Base-by-base conservation (phyloP, 768 basidiomycete genomes). In the Boletus vermiculosoides region DNA sequence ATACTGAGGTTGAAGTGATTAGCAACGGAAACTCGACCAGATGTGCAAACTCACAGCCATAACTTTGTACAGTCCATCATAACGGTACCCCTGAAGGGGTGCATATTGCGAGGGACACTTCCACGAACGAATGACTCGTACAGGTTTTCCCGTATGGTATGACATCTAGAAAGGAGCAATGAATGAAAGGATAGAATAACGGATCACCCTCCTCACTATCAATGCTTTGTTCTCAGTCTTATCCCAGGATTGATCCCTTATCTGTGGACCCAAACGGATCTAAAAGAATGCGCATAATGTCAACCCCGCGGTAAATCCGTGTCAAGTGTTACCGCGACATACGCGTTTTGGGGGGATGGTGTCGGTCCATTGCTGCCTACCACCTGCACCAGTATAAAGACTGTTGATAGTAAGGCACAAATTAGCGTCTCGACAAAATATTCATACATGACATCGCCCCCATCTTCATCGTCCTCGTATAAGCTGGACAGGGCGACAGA, bases 21-120 rank as follows among this genome's bases (percentile, higher is more conserved):
- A 42, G 18, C 11, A 40, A 30, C 25, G 1, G 18, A 48, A 48
- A 28, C 6, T 13, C 4, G 10, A 47, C 4, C 12, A 30, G 20
- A 33, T 16, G 4, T 13, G 47, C 13, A 34, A 18, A 39, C 59
- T 45, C 31, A 74, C 73, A 7, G 49, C 40, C 4, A 60, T 37
- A 4, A 72, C 59, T 36, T 28, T 71, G 50, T 72, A 72, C 3
- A 72, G 41, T 20, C 71, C 71, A 31, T 74, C 71, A 25, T 73
- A 72, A 3, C 71, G 72, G 34, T 62, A 64, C 10, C 69, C 70
- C 2, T 31, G 6, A 2, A 28, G 13, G 12, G 71, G 71, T 5
- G 73, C 65, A 57, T 69, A 72, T 42, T 54, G 53, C 11, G 73
- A 72, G 8, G 7, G 13, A 33, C 51, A 46, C 9, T 4, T 63